A percentile compares a stretch with the other conserved stretches of the same genome.
Conservation (phyloP, 2,329 filamentous ascomycete genomes). For the Cryphonectria naterciae region DNA sequence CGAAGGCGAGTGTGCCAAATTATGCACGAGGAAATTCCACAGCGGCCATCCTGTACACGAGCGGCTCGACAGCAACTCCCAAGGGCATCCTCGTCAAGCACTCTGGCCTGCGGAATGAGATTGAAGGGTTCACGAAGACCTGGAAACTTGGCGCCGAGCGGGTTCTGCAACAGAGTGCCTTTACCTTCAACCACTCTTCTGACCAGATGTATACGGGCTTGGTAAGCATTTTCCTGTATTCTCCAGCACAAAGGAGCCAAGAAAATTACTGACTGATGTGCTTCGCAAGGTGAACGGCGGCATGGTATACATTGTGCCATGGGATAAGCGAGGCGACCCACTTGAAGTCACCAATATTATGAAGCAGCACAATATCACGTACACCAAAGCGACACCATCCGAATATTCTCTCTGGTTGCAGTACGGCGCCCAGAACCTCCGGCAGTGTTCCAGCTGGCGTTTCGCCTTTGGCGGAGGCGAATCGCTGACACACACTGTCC, state of each 20-base stretch:
- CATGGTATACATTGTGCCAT: background rate
- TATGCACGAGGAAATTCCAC: background rate
- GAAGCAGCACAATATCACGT: background rate
- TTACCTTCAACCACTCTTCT: constrained; percentile 33
- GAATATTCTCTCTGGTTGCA: background rate
- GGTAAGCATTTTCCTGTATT: background rate
- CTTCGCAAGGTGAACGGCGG: background rate
- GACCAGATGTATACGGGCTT: background rate
- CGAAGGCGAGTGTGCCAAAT: background rate
- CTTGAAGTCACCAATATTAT: background rate
- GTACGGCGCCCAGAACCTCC: background rate
- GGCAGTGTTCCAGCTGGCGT: constrained; percentile 14
- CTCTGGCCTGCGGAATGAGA: constrained; percentile 14
- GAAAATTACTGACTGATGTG: background rate
- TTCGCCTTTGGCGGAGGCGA: constrained; percentile 42
- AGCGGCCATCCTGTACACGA: constrained; percentile 41
- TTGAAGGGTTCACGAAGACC: constrained; percentile 32
- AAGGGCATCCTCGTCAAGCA: constrained; percentile 41
- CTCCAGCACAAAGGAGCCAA: background rate
- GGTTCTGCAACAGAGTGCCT: constrained; percentile 41
- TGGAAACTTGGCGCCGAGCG: constrained; percentile 33
- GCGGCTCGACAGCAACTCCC: constrained; percentile 41
- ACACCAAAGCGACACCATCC: background rate
- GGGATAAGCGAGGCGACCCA: background rate
- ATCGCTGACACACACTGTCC: background rate